Evolutionary conservation across 2,329 filamentous ascomycete species (phyloP).

Genomic region (Fusarium armeniacum): DNA sequence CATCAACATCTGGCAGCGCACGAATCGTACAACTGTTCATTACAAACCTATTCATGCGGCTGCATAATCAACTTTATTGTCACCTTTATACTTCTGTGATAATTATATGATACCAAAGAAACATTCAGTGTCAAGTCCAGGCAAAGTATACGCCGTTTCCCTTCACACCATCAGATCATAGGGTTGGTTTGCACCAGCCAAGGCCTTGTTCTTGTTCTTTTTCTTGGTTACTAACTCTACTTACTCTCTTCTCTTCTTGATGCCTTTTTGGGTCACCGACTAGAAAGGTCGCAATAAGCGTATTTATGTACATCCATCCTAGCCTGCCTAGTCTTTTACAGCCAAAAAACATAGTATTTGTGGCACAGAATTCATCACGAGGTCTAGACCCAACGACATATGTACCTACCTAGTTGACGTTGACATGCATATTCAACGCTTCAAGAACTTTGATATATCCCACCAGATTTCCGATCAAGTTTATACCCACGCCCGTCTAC

Average conservation of each 20-base stretch:
- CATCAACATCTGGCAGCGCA: conserved; percentile 5
- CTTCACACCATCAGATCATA: conserved; percentile 32
- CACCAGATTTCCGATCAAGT: background rate
- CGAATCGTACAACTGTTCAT: conserved; percentile 11
- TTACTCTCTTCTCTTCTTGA: conserved; percentile 7
- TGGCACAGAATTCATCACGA: conserved; percentile 19
- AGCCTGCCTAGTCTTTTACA: background rate
- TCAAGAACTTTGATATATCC: conserved; percentile 1
- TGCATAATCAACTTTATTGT: background rate
- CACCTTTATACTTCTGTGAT: background rate
- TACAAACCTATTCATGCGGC: conserved; percentile 12
- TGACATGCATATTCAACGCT: conserved; percentile 3
- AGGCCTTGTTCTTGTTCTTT: conserved; percentile 1
- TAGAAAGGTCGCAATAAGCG: background rate
- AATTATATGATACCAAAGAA: background rate
- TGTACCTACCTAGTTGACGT: background rate
- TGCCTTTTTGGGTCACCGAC: background rate
- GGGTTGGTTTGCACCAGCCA: background rate
- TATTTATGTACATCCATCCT: background rate
- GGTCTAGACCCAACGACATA: conserved; percentile 19
- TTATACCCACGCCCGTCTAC: background rate
- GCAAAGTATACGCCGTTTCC: background rate
- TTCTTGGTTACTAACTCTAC: background rate
- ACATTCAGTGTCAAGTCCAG: background rate
- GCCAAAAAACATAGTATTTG: background rate